phyloP scores from a whole-genome alignment of 2,329 filamentous ascomycete species.

The Phialophora verrucosa region DNA sequence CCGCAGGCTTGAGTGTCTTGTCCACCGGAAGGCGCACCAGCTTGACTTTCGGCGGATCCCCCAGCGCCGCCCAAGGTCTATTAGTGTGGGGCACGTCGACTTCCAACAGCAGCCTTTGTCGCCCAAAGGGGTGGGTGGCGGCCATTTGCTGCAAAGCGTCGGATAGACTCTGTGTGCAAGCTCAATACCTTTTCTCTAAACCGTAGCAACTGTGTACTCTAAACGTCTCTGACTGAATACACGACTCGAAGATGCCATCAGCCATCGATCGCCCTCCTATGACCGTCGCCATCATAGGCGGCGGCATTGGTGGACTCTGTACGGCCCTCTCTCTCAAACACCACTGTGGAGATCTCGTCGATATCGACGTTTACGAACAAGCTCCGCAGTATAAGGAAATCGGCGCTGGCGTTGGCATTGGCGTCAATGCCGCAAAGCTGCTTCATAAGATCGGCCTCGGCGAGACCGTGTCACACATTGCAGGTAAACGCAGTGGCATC shows the following conservation, averaged over 20 bases:
- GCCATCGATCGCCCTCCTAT: conserved; percentile 29
- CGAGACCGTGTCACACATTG: conserved; percentile 41
- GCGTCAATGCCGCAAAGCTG: conserved; percentile 32
- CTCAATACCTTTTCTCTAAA: neutral
- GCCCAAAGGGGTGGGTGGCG: neutral
- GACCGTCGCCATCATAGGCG: conserved; percentile 48
- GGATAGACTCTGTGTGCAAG: neutral
- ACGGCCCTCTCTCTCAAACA: conserved; percentile 47
- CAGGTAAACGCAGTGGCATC: conserved; percentile 42
- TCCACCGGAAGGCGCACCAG: conserved; percentile 4
- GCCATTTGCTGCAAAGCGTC: neutral
- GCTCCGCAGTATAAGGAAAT: conserved; percentile 33
- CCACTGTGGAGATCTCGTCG: conserved; percentile 39
- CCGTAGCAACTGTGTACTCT: neutral
- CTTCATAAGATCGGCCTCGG: conserved; percentile 43
- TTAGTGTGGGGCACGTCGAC: neutral
- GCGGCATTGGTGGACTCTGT: conserved; percentile 50
- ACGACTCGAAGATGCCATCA: conserved; percentile 15
- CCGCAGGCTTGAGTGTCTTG: conserved; percentile 13
- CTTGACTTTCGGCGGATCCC: neutral
- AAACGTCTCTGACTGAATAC: neutral
- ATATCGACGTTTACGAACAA: conserved; percentile 42
- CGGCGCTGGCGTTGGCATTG: conserved; percentile 36
- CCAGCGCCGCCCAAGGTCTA: neutral
- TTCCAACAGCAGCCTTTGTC: neutral